These are phyloP conservation scores for Basidiobolus meristosporus DNA, from an alignment of 371 early-diverging fungal species.

Conservation along the genomic window DNA sequence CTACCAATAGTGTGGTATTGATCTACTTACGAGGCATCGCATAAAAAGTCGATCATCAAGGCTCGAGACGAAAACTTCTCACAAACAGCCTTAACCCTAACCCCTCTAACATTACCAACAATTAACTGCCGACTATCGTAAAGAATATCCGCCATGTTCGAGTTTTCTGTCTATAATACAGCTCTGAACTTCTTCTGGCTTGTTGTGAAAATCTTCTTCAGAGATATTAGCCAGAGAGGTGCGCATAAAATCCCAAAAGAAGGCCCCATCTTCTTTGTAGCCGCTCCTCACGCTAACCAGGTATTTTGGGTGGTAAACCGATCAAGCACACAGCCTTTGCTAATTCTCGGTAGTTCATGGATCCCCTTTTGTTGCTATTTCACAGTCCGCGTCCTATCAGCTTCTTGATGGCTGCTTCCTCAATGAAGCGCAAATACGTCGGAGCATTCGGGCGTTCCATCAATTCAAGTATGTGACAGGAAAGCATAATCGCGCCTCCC, in stretches of 20 bases:
- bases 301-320: slow-evolving; percentile 11
- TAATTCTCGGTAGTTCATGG: slow-evolving; percentile 46
- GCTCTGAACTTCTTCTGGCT: not conserved
- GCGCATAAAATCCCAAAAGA: slow-evolving; percentile 60
- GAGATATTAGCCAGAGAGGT: slow-evolving; percentile 73
- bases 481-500: too few species aligned
- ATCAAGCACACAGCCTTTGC: not conserved
- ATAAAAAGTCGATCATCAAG: too few species aligned
- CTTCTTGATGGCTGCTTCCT: slow-evolving; percentile 67
- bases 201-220: slow-evolving; percentile 61
- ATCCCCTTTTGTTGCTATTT: slow-evolving; percentile 64
- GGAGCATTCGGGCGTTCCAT: slow-evolving; percentile 56
- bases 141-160: too few species aligned
- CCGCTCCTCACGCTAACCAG: slow-evolving; percentile 91
- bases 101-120: too few species aligned
- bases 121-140: too few species aligned
- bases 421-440: slow-evolving; percentile 59
- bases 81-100: too few species aligned
- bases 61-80: too few species aligned
- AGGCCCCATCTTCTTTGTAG: slow-evolving; percentile 87
- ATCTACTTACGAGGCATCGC: too few species aligned
- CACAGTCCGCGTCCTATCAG: slow-evolving; percentile 62
- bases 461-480: slow-evolving; percentile 41
- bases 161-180: too few species aligned
- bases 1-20: too few species aligned